These are phyloP conservation scores for Trametes elegans DNA, from an alignment of 768 basidiomycete genomes.

Conservation along the genomic window DNA sequence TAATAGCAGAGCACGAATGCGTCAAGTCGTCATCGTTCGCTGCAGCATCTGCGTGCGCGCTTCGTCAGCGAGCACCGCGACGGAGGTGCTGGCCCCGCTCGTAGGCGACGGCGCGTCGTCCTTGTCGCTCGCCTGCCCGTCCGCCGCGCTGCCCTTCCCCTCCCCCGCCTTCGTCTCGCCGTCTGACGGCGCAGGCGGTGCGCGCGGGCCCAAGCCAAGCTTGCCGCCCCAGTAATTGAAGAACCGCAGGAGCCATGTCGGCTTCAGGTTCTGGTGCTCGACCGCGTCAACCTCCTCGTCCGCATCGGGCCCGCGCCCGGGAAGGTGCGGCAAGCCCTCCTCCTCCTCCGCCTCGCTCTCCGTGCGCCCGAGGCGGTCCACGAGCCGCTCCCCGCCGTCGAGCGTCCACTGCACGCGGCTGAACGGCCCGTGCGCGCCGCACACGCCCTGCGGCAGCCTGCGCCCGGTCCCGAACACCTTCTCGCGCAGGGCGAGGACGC, in stretches of 20 bases:
- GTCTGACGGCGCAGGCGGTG: conserved; percentile 9
- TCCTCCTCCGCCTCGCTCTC: conserved; percentile 81
- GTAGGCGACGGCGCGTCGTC: neutral
- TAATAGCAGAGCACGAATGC: neutral
- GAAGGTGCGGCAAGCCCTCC: conserved; percentile 33
- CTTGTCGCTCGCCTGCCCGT: neutral
- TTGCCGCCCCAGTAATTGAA: conserved; percentile 76
- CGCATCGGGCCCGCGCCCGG: conserved; percentile 26
- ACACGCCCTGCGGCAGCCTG: conserved; percentile 48
- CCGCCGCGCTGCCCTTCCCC: neutral
- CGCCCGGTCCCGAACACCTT: conserved; percentile 66
- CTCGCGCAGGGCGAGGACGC: conserved; percentile 63
- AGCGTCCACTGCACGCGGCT: conserved; percentile 70
- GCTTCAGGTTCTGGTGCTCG: conserved; percentile 57
- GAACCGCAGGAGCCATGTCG: conserved; percentile 75
- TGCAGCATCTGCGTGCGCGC: conserved; percentile 9
- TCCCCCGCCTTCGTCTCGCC: conserved; percentile 9
- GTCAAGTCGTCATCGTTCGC: conserved; percentile 11
- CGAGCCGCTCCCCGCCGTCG: conserved; percentile 57
- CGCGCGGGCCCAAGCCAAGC: conserved; percentile 37
- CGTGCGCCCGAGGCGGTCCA: conserved; percentile 68
- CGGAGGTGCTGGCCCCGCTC: conserved; percentile 9
- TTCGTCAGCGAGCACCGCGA: conserved; percentile 11
- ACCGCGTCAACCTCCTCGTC: conserved; percentile 53
- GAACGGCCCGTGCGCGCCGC: conserved; percentile 57